Conservation (phyloP, 225 moss, liverwort and hornwort genomes). For the Thuidium tamariscinum region DNA sequence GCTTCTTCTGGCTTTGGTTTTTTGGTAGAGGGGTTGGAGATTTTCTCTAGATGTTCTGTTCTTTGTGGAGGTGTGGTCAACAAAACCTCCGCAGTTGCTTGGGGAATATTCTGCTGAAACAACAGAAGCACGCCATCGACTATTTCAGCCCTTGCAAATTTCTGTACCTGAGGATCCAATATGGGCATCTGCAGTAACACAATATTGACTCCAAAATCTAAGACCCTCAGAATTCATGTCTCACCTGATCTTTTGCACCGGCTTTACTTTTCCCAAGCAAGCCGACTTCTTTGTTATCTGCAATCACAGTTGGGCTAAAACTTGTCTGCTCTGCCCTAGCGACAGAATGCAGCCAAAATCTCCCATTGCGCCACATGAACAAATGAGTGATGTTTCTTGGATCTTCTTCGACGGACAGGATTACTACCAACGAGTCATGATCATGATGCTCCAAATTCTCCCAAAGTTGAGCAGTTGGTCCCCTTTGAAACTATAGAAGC, state of each 20-base stretch:
- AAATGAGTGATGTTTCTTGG: constrained; percentile 38
- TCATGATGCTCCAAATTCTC: constrained; percentile 33
- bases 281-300: neutral
- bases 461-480: constrained; percentile 39
- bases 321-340: constrained; percentile 2
- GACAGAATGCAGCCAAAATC: constrained; percentile 49
- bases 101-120: constrained; percentile 4
- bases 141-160: neutral
- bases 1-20: constrained; percentile 27
- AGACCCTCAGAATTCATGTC: neutral
- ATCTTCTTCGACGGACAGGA: constrained; percentile 46
- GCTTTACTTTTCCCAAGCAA: constrained; percentile 4
- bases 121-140: neutral
- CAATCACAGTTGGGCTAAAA: neutral
- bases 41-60: constrained; percentile 20
- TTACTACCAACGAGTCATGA: constrained; percentile 22
- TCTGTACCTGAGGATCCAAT: neutral
- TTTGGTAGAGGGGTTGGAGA: constrained; percentile 10
- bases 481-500: constrained; percentile 40
- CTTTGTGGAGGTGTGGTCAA: constrained; percentile 14
- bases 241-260: constrained; percentile 12
- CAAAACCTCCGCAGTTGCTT: constrained; percentile 4
- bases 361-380: constrained; percentile 49
- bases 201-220: neutral
- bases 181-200: neutral